Conservation (phyloP, 2,329 filamentous ascomycete genomes). For the Penicillium sp. region DNA sequence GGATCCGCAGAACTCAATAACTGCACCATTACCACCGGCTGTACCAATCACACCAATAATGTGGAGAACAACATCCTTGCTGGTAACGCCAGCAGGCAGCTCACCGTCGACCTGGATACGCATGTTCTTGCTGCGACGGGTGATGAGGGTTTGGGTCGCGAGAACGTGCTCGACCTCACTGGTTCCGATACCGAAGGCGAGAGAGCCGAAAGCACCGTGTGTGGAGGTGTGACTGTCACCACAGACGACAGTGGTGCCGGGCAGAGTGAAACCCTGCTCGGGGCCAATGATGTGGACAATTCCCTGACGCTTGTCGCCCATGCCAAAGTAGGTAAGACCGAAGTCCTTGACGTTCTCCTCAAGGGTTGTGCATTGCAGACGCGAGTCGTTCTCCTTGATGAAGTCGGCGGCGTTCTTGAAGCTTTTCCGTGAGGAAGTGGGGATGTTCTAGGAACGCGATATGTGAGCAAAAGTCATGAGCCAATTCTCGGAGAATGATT, state of each 20-base stretch:
- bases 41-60: slow-evolving; percentile 94
- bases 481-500: slow-evolving; percentile 19
- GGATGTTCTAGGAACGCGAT: slow-evolving; percentile 71
- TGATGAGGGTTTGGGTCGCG: slow-evolving; percentile 93
- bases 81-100: slow-evolving; percentile 86
- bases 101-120: slow-evolving; percentile 91
- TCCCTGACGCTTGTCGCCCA: slow-evolving; percentile 93
- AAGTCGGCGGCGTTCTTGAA: slow-evolving; percentile 94
- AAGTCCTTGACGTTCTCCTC: slow-evolving; percentile 98
- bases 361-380: slow-evolving; percentile 90
- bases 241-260: slow-evolving; percentile 94
- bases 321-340: slow-evolving; percentile 93
- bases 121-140: slow-evolving; percentile 98
- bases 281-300: slow-evolving; percentile 99
- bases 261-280: slow-evolving; percentile 97
- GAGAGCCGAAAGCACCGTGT: slow-evolving; percentile 91
- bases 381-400: slow-evolving; percentile 91
- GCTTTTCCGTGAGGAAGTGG: slow-evolving; percentile 84
- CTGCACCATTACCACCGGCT: slow-evolving; percentile 87
- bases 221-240: slow-evolving; percentile 98
- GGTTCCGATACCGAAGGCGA: slow-evolving; percentile 96
- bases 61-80: slow-evolving; percentile 92
- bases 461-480: slow-evolving; percentile 10
- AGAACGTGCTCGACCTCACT: slow-evolving; percentile 98
- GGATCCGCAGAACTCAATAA: slow-evolving; percentile 97